phyloP scores from a whole-genome alignment of 2,329 filamentous ascomycete genomes.

The Pyrenophora graminea region DNA sequence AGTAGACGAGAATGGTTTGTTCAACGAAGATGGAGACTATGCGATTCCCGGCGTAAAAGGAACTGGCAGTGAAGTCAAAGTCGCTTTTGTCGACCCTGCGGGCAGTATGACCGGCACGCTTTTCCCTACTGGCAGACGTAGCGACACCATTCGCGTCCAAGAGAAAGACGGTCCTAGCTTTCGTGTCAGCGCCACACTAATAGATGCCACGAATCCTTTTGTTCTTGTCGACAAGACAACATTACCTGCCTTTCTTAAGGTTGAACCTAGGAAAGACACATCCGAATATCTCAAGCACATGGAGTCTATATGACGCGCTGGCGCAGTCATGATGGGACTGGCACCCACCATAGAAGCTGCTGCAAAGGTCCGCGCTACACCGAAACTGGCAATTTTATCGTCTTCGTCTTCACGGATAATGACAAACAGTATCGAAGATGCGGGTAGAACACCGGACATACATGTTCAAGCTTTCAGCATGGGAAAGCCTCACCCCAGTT shows the following conservation, averaged over 20 bases:
- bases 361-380: conserved; percentile 56
- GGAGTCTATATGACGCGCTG: conserved; percentile 61
- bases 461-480: conserved; percentile 36
- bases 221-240: conserved; percentile 61
- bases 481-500: conserved; percentile 39
- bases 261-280: conserved; percentile 45
- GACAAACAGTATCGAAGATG: too few relatives aligned
- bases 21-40: conserved; percentile 56
- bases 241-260: conserved; percentile 57
- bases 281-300: conserved; percentile 52
- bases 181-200: conserved; percentile 57
- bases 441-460: conserved; percentile 16
- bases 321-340: conserved; percentile 64
- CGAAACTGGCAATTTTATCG: conserved; percentile 64
- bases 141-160: conserved; percentile 52
- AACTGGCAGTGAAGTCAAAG: conserved; percentile 58
- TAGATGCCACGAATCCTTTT: conserved; percentile 67
- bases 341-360: conserved; percentile 45
- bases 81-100: conserved; percentile 65
- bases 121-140: conserved; percentile 61
- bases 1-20: conserved; percentile 55
- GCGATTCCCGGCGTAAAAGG: conserved; percentile 67
- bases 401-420: conserved; percentile 2
- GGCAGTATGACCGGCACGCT: conserved; percentile 66
- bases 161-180: conserved; percentile 29